These are phyloP conservation scores for Diaporthe australafricana DNA, from an alignment of 2,329 filamentous ascomycete species.

Conservation along the genomic window DNA sequence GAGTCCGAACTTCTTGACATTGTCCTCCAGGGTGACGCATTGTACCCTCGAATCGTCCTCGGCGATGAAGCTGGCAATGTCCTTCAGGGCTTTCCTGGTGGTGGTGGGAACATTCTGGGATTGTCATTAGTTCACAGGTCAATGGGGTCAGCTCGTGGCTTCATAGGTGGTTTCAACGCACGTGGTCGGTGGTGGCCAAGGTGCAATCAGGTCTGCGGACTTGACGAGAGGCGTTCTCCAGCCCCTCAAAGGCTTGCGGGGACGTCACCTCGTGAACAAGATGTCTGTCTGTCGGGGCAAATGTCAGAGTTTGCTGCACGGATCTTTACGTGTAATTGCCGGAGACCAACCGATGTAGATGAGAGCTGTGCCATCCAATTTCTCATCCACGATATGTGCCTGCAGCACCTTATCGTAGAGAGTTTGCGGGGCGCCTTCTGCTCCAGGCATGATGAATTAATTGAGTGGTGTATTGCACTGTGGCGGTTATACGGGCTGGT, in stretches of 20 bases:
- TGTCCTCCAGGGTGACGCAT: conserved; percentile 95
- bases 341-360: conserved; percentile 85
- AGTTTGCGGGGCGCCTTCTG: conserved; percentile 79
- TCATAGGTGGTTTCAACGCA: conserved; percentile 60
- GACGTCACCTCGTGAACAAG: conserved; percentile 98
- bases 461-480: background rate
- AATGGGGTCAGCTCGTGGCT: background rate
- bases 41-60: conserved; percentile 94
- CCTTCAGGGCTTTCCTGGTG: conserved; percentile 92
- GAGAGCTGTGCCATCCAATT: conserved; percentile 90
- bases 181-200: conserved; percentile 94
- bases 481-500: conserved; percentile 19
- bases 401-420: conserved; percentile 98
- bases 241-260: conserved; percentile 97
- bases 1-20: conserved; percentile 95
- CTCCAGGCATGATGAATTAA: conserved; percentile 77
- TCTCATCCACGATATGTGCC: conserved; percentile 94
- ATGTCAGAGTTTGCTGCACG: conserved; percentile 12
- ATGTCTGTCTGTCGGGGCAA: conserved; percentile 77
- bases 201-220: conserved; percentile 97
- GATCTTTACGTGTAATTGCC: background rate
- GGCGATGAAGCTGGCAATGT: conserved; percentile 92
- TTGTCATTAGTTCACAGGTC: conserved; percentile 37
- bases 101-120: conserved; percentile 90
- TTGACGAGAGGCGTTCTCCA: conserved; percentile 87